Base-by-base conservation (phyloP, 257 asterid species). In the Solanum phureja region DNA sequence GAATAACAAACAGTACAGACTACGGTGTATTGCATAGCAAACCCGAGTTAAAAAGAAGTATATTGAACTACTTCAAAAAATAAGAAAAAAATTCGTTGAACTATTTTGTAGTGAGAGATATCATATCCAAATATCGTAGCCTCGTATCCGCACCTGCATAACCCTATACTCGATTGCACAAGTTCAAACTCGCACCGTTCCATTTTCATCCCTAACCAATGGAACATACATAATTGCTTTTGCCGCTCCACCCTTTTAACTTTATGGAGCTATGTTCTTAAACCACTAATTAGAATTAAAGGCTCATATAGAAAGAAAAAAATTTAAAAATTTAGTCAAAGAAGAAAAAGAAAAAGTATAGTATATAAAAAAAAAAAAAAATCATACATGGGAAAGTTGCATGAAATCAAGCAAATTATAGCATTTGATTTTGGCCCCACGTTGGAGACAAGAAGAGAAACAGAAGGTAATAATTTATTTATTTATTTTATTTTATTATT, bases 391-490 rank as follows among this genome's bases (percentile, higher is more conserved):
- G 68, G 85, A 81, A 46, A 81, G 85, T 81, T 81, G 85, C 85
- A 81, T 81, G 85, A 11, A 81, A 81, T 81, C 68, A 81, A 81
- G 85, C 19, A 81, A 46, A 81, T 46, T 46, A 5, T 46, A 81
- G 68, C 85, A 49, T 81, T 16, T 81, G 27, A 81, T 81, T 79
- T 81, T 35, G 85, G 87, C 23, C 90, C 86, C 88, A 87, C 87
- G 23, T 46, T 74, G 89, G 90, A 87, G 90, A 89, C 92, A 87
- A 89, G 85, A 86, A 66, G 90, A 83, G 52, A 66, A 46, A 87
- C 19, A 29, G 73, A 87, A 83, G 89, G 69, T 49, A 64, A 81
- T 81, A 29, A 24, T 77, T 52, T 76, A 9, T 21, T 76, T 23
- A 34, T 34, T 73, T 74, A 4, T 8, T 19, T 74, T 76, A 71